Base-by-base conservation (phyloP, 108 stramenopile species). In the Nitzschia palea region DNA sequence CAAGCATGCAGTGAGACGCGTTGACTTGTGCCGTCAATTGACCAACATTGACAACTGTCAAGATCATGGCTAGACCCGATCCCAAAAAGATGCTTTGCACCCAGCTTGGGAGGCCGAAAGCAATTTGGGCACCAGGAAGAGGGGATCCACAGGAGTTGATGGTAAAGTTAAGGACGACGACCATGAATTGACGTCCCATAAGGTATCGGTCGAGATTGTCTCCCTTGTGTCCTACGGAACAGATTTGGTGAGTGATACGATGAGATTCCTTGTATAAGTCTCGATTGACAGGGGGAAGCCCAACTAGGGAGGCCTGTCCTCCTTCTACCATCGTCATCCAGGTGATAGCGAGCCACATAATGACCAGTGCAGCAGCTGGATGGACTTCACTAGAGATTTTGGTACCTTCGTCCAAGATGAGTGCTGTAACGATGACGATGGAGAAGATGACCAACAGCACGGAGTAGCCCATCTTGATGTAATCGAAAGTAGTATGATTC, bases 181-280 rank as follows among this genome's bases (percentile, higher is more conserved):
- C 91, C 85, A 93, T 86, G 80, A 93, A 90, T 71, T 93, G 91
- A 83, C 92, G 86, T 45, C 92, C 89, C 78, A 93, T 72, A 8
- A 93, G 70, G 79, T 86, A 93, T 27, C 91, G 83, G 52, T 93
- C 87, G 18, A 93, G 65, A 82, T 90, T 90, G 80, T 93, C 89
- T 50, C 92, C 92, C 77, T 79, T 86, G 82, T 86, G 78, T 65
- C 74, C 73, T 60, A 82, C 48, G 26, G 61, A 71, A 36, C 75
- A 71, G 58, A 70, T 72, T 60, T 82, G 74, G 79, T 80, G 80
- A 22, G 88, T 73, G 72, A 85, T 78, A 8, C 80, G 75, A 58
- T 93, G 91, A 44, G 71, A 73, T 58, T 89, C 81, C 54, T 74
- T 76, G 86, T 89, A 93, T 2, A 86, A 73, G 8, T 80, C 85